Evolutionary conservation across 2,329 filamentous ascomycete genomes (phyloP).

Genomic region (Colletotrichum tropicicola): DNA sequence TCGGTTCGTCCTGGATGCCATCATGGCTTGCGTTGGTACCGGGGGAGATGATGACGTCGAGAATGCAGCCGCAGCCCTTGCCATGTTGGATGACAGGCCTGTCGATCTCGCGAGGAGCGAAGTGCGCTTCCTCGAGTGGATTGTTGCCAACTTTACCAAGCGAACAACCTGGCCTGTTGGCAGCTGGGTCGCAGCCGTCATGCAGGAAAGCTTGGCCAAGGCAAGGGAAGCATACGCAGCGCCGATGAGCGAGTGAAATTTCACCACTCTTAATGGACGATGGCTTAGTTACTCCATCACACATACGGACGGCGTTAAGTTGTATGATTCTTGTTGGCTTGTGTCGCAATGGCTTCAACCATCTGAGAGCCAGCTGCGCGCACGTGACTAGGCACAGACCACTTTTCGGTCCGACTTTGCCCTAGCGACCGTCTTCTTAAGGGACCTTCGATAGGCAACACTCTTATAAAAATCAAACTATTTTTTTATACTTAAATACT

Average conservation of each 20-base stretch:
- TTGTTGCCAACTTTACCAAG: constrained; percentile 12
- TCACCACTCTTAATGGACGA: too few species aligned
- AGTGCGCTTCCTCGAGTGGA: constrained; percentile 13
- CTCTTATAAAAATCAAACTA: too few species aligned
- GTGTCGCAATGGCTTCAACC: too few species aligned
- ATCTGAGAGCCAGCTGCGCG: too few species aligned
- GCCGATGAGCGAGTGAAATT: neutral
- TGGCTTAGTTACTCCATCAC: too few species aligned
- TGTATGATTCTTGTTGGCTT: too few species aligned
- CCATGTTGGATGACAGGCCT: neutral
- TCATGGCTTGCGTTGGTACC: constrained; percentile 10
- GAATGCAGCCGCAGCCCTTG: constrained; percentile 5
- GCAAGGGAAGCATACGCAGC: constrained; percentile 7
- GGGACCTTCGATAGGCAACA: too few species aligned
- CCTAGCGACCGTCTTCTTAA: too few species aligned
- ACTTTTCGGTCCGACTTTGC: too few species aligned
- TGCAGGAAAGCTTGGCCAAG: constrained; percentile 12
- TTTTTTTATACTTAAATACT: too few species aligned
- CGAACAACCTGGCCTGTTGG: constrained; percentile 16
- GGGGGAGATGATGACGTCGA: neutral
- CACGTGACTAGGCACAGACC: too few species aligned
- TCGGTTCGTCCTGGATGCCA: constrained; percentile 14
- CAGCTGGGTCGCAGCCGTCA: constrained; percentile 5
- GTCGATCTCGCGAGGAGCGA: constrained; percentile 6
- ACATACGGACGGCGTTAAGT: too few species aligned